These are phyloP conservation scores for Talaromyces atroroseus DNA, from an alignment of 2,329 filamentous ascomycete genomes.

Conservation along the genomic window DNA sequence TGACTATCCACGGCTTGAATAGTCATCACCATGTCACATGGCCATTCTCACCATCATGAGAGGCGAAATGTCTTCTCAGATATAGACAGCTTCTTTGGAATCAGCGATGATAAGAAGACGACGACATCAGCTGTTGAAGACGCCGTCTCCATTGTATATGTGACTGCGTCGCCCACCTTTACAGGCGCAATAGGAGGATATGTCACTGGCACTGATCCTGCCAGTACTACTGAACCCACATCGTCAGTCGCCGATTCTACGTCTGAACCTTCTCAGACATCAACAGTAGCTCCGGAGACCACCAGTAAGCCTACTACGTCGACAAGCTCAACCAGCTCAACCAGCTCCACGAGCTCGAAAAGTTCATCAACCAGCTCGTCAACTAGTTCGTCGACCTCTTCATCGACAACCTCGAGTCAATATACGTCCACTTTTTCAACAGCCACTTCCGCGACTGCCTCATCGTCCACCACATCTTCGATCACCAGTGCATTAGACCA, in stretches of 20 bases:
- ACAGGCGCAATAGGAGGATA: constrained; percentile 46
- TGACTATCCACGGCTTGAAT: not conserved
- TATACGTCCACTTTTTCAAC: constrained; percentile 11
- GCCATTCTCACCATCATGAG: constrained; percentile 8
- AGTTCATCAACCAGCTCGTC: not conserved
- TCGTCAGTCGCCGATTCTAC: constrained; percentile 12
- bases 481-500: constrained; percentile 13
- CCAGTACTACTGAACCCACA: constrained; percentile 4
- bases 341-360: not conserved
- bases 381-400: constrained; percentile 1
- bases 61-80: constrained; percentile 4
- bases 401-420: constrained; percentile 8
- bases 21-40: constrained; percentile 10
- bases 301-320: constrained; percentile 1
- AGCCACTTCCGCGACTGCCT: constrained; percentile 8
- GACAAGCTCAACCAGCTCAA: not conserved
- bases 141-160: constrained; percentile 39
- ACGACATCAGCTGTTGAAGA: not conserved
- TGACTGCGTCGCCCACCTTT: constrained; percentile 50
- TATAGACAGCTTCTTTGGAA: constrained; percentile 6
- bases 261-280: not conserved
- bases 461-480: constrained; percentile 8
- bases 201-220: constrained; percentile 29
- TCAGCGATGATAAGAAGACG: not conserved
- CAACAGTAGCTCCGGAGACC: constrained; percentile 1